Conservation (phyloP, 1,284 basidiomycete genomes). For the Cryptococcus amylolentus region DNA sequence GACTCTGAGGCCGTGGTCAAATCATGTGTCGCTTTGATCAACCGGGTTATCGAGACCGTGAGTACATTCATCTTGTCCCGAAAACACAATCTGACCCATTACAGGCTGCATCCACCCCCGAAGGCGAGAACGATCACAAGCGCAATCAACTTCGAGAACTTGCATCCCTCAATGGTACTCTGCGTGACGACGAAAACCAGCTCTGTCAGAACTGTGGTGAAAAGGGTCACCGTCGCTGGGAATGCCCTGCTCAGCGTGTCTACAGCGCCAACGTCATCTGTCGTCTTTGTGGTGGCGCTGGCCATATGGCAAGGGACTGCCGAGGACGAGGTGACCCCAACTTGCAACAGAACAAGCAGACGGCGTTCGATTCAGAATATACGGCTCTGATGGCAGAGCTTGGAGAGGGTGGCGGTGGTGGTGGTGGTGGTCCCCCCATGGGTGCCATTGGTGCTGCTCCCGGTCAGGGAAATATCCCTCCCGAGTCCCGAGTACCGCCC, state of each 20-base stretch:
- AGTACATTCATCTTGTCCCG: constrained; percentile 38
- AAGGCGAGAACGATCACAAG: constrained; percentile 99
- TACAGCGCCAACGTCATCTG: constrained; percentile 98
- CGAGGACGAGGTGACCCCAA: constrained; percentile 57
- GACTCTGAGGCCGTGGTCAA: constrained; percentile 90
- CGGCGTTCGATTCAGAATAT: constrained; percentile 89
- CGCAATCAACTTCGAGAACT: constrained; percentile 97
- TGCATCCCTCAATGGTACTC: constrained; percentile 94
- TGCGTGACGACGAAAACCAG: constrained; percentile 99
- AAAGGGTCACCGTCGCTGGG: constrained; percentile 81
- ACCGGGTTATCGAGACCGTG: constrained; percentile 96
- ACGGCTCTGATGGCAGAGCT: constrained; percentile 96
- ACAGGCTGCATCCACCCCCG: constrained; percentile 94
- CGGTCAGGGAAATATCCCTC: constrained; percentile 10
- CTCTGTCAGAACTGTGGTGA: constrained; percentile 97
- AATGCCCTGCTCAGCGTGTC: constrained; percentile 92
- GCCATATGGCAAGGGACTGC: constrained; percentile 96
- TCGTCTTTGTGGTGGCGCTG: constrained; percentile 86
- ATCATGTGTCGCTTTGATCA: constrained; percentile 89
- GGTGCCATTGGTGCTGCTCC: constrained; percentile 33
- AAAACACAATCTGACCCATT: not conserved
- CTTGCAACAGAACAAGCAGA: constrained; percentile 49
- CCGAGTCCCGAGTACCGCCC: constrained; percentile 48
- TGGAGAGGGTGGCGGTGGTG: constrained; percentile 66
- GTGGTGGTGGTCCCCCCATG: constrained; percentile 46